phyloP scores from a whole-genome alignment of 345 rosid species.

The Pugionium cornutum region DNA sequence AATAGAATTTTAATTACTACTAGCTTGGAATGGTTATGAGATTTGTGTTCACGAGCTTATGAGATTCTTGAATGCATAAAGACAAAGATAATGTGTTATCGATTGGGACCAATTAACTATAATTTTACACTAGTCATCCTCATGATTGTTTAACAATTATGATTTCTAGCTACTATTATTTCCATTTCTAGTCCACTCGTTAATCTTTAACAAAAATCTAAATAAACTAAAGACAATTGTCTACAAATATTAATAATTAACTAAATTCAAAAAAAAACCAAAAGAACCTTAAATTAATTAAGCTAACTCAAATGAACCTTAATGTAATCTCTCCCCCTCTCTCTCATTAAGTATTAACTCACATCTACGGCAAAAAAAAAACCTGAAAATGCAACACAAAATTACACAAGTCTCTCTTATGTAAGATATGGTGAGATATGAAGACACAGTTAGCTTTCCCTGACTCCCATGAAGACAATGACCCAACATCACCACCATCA shows the following conservation, averaged over 20 bases:
- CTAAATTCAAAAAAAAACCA: constrained; percentile 33
- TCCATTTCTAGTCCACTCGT: constrained; percentile 30
- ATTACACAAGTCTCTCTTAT: constrained; percentile 17
- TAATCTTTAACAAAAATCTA: constrained; percentile 14
- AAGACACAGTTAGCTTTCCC: constrained; percentile 62
- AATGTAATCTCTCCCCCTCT: background rate
- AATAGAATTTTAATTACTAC: background rate
- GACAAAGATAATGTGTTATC: constrained; percentile 11
- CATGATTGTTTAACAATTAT: constrained; percentile 1
- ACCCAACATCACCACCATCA: constrained; percentile 48
- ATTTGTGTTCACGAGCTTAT: constrained; percentile 26
- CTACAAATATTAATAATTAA: constrained; percentile 17
- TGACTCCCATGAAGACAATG: constrained; percentile 65
- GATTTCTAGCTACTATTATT: constrained; percentile 16
- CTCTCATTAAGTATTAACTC: constrained; percentile 23
- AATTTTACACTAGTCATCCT: constrained; percentile 25
- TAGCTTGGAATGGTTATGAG: background rate
- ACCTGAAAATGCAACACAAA: constrained; percentile 9
- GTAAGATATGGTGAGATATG: constrained; percentile 55
- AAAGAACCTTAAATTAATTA: constrained; percentile 37
- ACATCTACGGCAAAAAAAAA: constrained; percentile 9
- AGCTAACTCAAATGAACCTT: constrained; percentile 18
- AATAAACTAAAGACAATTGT: constrained; percentile 10
- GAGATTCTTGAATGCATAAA: constrained; percentile 34
- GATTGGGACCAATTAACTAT: constrained; percentile 12